Evolutionary conservation across 495 filamentous ascomycete species (phyloP), one percentile per base, ranked within the genome.

Genomic region (Zalerion maritima): DNA sequence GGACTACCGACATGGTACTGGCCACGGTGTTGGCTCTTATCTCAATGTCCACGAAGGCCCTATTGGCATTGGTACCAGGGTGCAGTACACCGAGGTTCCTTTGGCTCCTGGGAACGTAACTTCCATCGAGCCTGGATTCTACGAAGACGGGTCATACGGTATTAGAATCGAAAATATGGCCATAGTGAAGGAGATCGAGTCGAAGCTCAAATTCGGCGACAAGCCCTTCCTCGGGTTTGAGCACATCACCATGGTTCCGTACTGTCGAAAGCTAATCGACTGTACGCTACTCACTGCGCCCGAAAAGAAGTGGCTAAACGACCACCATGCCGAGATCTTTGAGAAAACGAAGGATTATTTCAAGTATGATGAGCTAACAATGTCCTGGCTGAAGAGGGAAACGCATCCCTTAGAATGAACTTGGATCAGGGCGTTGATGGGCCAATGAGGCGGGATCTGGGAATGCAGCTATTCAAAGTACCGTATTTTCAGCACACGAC

Each of bases 41-140:
- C 41, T 86, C 49, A 96, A 96, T 38, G 91, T 99, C 2, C 91
- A 99, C 52, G 91, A 99, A 51, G 91, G 91, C 0, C 91, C 91
- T 5, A 92, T 99, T 34, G 91, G 91, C 13, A 84, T 99, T 29
- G 91, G 91, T 12, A 93, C 84, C 4, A 69, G 87, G 24, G 66
- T 86, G 17, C 81, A 92, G 40, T 94, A 87, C 49, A 75, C 81
- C 6, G 91, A 99, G 41, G 89, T 96, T 13, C 64, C 89, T 1
- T 67, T 99, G 13, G 69, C 83, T 0, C 61, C 76, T n/a, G 91
- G 91, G 25, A 94, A 94, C 47, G 86, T 96, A 24, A 70, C 94
- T 35, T 94, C 85, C 3, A 77, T 93, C 47, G 86, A 99, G 50
- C 91, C 89, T 9, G 91, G 91, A 18, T 99, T 85, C 58, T 99